Base-by-base conservation (phyloP, 2,329 filamentous ascomycete genomes). In the Apiospora rasikravindrae region DNA sequence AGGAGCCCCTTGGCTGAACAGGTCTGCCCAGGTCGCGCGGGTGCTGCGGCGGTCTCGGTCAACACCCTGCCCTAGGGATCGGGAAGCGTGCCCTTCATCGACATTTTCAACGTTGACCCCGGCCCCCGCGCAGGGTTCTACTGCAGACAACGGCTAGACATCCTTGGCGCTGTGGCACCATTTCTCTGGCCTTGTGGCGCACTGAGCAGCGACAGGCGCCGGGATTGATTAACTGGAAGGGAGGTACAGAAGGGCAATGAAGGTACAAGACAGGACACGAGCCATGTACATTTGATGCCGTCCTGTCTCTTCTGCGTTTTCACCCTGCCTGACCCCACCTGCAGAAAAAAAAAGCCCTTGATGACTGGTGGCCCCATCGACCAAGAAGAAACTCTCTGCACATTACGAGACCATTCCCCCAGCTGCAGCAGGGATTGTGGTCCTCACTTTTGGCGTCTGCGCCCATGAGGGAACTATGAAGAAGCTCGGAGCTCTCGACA, bases 131-230 rank as follows among this genome's bases (percentile, higher is more conserved):
- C 26, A 69, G 44, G 67, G 67, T 69, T 47, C 67, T 69, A 37
- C 67, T 68, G 67, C 67, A 68, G 29, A 49, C 67, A 68, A 49
- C 44, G 67, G 67, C 44, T 49, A 24, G 67, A 49, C 16, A 37
- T n/a, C 26, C 67, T 47, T 72, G 69, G 57, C 67, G 67, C 42
- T 45, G 71, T 72, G 67, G 67, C 67, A 72, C 71, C 40, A 37
- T 69, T 68, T 47, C 26, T 4, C 26, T 11, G 67, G 16, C 67
- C 67, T n/a, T 69, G 67, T 69, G 67, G 67, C 67, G 61, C 61
- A 40, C 61, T n/a, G 22, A 7, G 37, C 29, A 10, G 29, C 61
- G 19, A 22, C 61, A 19, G 53, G 19, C 61, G 24, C 40, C 44
- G 40, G 64, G 64, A 11, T 24, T 44, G 42, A 4, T 14, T 10